Evolutionary conservation across 116 monocot genomes (phyloP).

Genomic region (Trichopus zeylanicus): DNA sequence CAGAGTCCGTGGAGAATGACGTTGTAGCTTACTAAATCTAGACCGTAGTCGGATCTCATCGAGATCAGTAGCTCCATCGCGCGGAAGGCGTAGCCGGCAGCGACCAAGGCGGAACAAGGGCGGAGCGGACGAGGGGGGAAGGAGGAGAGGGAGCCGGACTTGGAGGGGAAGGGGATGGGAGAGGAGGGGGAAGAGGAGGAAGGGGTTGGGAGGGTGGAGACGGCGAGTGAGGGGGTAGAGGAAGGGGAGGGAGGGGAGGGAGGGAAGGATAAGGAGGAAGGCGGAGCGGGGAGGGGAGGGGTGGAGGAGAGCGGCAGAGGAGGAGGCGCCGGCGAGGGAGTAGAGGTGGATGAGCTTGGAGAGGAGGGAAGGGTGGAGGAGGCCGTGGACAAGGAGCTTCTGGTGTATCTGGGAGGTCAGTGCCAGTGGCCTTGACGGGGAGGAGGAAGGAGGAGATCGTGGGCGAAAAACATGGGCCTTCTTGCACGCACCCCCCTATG

Average conservation of each 20-base stretch:
- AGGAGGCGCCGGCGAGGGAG: conserved; percentile 1
- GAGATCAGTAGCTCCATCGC: conserved; percentile 5
- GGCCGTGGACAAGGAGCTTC: not conserved
- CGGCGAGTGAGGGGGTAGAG: too few relatives aligned
- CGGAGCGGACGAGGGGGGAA: conserved; percentile 23
- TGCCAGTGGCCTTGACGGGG: not conserved
- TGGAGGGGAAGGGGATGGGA: conserved; percentile 25
- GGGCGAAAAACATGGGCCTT: not conserved
- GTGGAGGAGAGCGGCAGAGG: conserved; percentile 12
- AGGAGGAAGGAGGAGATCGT: too few relatives aligned
- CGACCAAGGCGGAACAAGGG: too few relatives aligned
- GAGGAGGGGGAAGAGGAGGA: conserved; percentile 23
- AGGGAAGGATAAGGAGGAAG: conserved; percentile 23
- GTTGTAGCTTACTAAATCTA: conserved; percentile 41
- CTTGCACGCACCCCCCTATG: too few relatives aligned
- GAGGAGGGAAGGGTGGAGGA: not conserved
- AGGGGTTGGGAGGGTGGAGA: conserved; percentile 24
- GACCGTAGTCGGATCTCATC: conserved; percentile 21
- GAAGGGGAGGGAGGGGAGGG: conserved; percentile 32
- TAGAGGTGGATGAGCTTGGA: conserved; percentile 4
- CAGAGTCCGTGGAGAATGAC: conserved; percentile 34
- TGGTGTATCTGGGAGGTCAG: not conserved
- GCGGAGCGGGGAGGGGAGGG: not conserved
- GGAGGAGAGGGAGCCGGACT: too few relatives aligned
- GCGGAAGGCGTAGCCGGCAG: too few relatives aligned